Conservation (phyloP, 106 monocot species). For the Narthecium ossifragum region DNA sequence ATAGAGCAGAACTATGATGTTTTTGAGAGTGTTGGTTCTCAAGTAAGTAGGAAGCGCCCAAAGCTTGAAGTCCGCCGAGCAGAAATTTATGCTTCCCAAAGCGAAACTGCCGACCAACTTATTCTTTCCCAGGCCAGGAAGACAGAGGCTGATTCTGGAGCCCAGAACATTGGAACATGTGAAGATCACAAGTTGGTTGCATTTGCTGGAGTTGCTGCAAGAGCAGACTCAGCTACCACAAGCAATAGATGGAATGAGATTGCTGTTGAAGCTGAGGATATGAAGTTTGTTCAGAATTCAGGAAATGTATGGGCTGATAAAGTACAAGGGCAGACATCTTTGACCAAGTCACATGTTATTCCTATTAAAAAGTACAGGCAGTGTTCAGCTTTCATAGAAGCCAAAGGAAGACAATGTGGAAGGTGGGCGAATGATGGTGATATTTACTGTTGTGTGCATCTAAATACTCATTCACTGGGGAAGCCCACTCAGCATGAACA, state of each 20-base stretch:
- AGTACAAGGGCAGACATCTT: constrained; percentile 4
- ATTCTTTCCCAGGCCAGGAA: constrained; percentile 2
- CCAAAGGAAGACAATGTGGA: constrained; percentile 81
- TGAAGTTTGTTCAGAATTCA: constrained; percentile 4
- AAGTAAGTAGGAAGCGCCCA: constrained; percentile 53
- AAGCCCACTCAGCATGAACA: constrained; percentile 25
- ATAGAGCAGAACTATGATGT: constrained; percentile 20
- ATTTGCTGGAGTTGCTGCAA: constrained; percentile 7
- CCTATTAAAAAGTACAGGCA: constrained; percentile 31
- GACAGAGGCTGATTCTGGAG: constrained; percentile 10
- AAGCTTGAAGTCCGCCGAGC: constrained; percentile 57
- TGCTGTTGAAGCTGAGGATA: background rate
- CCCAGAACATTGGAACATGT: constrained; percentile 6
- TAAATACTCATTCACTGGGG: constrained; percentile 28
- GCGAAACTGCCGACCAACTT: constrained; percentile 5
- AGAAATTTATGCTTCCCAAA: constrained; percentile 30
- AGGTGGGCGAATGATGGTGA: constrained; percentile 98
- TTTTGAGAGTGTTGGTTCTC: constrained; percentile 18
- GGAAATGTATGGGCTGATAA: constrained; percentile 1
- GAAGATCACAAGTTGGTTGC: constrained; percentile 20
- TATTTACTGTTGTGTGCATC: constrained; percentile 83
- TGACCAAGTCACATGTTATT: constrained; percentile 8
- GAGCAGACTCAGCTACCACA: background rate
- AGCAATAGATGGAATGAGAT: constrained; percentile 8
- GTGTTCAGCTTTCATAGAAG: constrained; percentile 76